Conservation (phyloP, 352 stramenopile genomes). For the Plasmopara muralis region DNA sequence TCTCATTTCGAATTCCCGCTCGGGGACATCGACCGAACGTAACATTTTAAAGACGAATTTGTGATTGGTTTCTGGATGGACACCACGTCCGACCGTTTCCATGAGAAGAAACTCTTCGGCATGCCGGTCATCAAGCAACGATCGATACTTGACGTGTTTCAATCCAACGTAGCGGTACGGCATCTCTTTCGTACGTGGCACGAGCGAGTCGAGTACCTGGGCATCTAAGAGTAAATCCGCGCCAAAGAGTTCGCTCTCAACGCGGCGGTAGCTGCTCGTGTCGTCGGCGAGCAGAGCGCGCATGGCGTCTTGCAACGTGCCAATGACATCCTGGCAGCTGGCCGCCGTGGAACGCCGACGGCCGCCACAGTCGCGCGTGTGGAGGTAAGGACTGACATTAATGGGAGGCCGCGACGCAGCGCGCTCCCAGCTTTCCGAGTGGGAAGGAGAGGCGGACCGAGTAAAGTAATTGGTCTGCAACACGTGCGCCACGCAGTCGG, state of each 20-base stretch:
- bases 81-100: constrained; percentile 43
- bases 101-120: constrained; percentile 63
- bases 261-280: constrained; percentile 38
- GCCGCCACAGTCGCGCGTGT: constrained; percentile 34
- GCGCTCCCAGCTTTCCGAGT: constrained; percentile 30
- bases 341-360: constrained; percentile 43
- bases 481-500: constrained; percentile 27
- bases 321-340: constrained; percentile 49
- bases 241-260: constrained; percentile 54
- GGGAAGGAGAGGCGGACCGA: constrained; percentile 24
- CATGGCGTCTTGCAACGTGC: constrained; percentile 52
- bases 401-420: constrained; percentile 28
- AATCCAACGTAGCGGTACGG: constrained; percentile 69
- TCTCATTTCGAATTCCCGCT: constrained; percentile 36
- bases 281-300: constrained; percentile 49
- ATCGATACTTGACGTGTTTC: constrained; percentile 74
- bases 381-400: constrained; percentile 42
- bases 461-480: constrained; percentile 33
- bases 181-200: constrained; percentile 53
- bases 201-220: constrained; percentile 60
- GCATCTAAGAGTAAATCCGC: constrained; percentile 57
- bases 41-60: constrained; percentile 63
- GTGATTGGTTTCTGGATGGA: constrained; percentile 31
- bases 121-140: constrained; percentile 43
- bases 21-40: constrained; percentile 45